phyloP scores from a whole-genome alignment of 2,329 filamentous ascomycete genomes.

The Diaporthe caulivora region DNA sequence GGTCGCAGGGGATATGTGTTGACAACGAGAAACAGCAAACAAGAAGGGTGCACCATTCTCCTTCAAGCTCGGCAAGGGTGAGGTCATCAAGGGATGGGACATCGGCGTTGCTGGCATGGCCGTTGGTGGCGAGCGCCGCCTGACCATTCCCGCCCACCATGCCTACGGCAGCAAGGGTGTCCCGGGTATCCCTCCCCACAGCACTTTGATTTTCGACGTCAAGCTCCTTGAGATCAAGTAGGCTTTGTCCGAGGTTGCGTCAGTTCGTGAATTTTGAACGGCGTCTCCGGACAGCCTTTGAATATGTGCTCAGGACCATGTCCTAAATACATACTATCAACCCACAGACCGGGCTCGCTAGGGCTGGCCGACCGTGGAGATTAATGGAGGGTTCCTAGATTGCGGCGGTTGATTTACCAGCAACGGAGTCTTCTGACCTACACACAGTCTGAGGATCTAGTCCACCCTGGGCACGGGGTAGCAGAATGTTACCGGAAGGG shows the following conservation, averaged over 20 bases:
- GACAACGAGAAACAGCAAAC: slow-evolving; percentile 74
- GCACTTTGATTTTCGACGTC: slow-evolving; percentile 90
- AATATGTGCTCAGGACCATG: background rate
- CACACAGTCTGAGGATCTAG: slow-evolving; percentile 56
- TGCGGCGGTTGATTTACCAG: slow-evolving; percentile 42
- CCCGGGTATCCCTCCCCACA: slow-evolving; percentile 91
- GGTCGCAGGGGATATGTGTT: background rate
- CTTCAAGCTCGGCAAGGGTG: slow-evolving; percentile 93
- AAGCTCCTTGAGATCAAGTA: slow-evolving; percentile 89
- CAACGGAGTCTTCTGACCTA: slow-evolving; percentile 63
- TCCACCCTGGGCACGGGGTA: slow-evolving; percentile 50
- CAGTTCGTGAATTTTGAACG: background rate
- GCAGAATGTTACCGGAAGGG: slow-evolving; percentile 56
- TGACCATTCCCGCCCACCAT: slow-evolving; percentile 87
- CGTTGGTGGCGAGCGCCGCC: slow-evolving; percentile 91
- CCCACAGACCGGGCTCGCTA: background rate
- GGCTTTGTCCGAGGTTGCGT: slow-evolving; percentile 43
- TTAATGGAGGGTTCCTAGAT: slow-evolving; percentile 33
- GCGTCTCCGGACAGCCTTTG: background rate
- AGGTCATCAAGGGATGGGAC: slow-evolving; percentile 99
- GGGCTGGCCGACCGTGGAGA: background rate
- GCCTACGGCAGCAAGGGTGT: slow-evolving; percentile 89
- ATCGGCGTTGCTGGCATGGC: slow-evolving; percentile 93
- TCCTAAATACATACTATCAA: slow-evolving; percentile 16
- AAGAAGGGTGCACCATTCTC: slow-evolving; percentile 98